Base-by-base conservation (phyloP, 2,329 filamentous ascomycete genomes). In the Fusarium anguioides region DNA sequence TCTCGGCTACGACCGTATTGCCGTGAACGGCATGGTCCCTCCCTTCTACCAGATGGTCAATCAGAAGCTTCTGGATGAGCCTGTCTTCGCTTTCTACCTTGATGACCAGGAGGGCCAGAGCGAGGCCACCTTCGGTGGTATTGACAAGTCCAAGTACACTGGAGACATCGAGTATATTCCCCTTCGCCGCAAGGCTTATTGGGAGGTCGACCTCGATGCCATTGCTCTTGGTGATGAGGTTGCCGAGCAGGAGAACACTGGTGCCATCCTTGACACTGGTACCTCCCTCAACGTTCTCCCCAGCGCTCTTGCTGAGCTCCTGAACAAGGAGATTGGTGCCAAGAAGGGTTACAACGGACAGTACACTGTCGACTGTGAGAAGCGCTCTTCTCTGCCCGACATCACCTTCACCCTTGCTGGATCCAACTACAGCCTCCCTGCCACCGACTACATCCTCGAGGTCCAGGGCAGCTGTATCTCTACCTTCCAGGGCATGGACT, bases 291-390 rank as follows among this genome's bases (percentile, higher is more conserved):
- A 97, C 81, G 94, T 95, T 74, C 91, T 99, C 58, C 96, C 96
- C 74, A 91, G 88, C 73, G 91, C 92, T 75, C 87, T 98, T 72
- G 95, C 96, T 59, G 96, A 98, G 84, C 91, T 99, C 69, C 86
- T 99, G 82, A 99, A 99, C 88, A 91, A 92, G 82, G 91, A 97
- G 84, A 97, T 99, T 68, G 96, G 96, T 68, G 96, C 96, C 72
- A 97, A 96, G 89, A 99, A 98, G 89, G 88, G 91, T 64, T 99
- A 90, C 84, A 97, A 95, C 79, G 96, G 96, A 75, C 96, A 99
- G 84, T 99, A 97, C 87, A 92, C 90, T 15, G 85, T 99, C 64
- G 96, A 98, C 70, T 99, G 96, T 81, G 83, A 84, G 70, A 94
- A 92, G 85, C 92, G 93, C 74, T 87, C 91, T 77, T 86, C 84